Evolutionary conservation across 805 yeast species (phyloP), one percentile per base, ranked within the genome.

Genomic region (Barnettozyma populi): DNA sequence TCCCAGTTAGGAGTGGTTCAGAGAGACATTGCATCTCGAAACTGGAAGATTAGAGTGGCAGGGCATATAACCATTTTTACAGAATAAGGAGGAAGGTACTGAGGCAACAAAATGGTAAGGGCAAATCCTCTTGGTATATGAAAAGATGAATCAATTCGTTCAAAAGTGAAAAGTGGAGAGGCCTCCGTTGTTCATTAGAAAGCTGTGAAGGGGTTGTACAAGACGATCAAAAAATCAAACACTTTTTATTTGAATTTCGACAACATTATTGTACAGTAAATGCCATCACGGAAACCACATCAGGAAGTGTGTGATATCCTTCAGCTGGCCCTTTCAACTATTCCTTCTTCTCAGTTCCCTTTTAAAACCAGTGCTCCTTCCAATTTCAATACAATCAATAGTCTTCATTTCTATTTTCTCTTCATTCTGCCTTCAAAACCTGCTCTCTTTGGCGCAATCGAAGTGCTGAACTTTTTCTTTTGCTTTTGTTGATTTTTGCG

Each of bases 341-440:
- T 35, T 9, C 21, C 7, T 21, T 23, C 29, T 21, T 37, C 32
- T 37, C 27, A 21, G 4, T 21, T 23, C 18, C 25, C 25, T 23
- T 23, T 23, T 23, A 23, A 5, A 23, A 23, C 25, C 36, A 32
- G 5, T 10, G 11, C 36, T 32, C 7, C 36, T 32, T 13, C 36
- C 36, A 16, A 34, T 4, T 25, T 10, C 29, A 25, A 23, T 23
- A 5, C 29, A 7, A 29, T 29, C 32, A 11, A 11, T 29, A 29
- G 32, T 11, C n/a, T 11, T 29, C 5, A 5, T n/a, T 19, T 20
- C 35, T 46, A 49, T 37, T 45, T 49, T 43, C 51, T 52, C 46
- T 53, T 55, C 54, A 57, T 52, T 48, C 54, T 57, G 21, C 97
- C 97, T 71, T 90, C 97, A 64, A 90, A 90, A 1, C 97, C 97